Base-by-base conservation (phyloP, 129 eudicot species). In the Pulicaria dysenterica region DNA sequence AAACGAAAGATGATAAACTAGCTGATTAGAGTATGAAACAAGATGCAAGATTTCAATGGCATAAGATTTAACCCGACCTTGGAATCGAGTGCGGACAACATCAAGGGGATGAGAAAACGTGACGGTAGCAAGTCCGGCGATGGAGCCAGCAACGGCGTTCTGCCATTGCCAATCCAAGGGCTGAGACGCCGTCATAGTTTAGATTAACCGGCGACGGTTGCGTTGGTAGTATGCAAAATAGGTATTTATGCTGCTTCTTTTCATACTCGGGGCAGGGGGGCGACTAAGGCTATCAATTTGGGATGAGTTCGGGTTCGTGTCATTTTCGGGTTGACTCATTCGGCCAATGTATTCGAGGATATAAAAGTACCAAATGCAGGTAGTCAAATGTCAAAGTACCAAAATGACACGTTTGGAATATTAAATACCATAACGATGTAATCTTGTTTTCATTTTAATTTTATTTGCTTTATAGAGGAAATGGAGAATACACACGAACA, bases 61-160 rank as follows among this genome's bases (percentile, higher is more conserved):
- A 54, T 44, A 43, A 19, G 50, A 86, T 24, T 44, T 14, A 10
- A n/a, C n/a, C n/a, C 14, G 69, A 77, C 96, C 97, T 84, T 88
- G 97, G 78, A 95, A 95, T 70, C 99, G 81, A 12, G 99, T 91
- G 37, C 99, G 99, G 80, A 95, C 94, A 68, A 95, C 99, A 80
- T 91, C 99, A 49, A 94, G 97, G 17, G 99, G 99, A 58, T 95
- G 97, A 60, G 90, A 65, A 85, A 86, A 87, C 48, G 94, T 79
- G 72, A 86, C 97, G 67, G 99, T 88, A 39, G 97, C 99, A 55
- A 95, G 80, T 19, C 99, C 99, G 43, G 99, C 99, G 72, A 80
- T n/a, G 77, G 99, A 77, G 4, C 99, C 99, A 69, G 99, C 97
- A 66, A 67, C 67, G 83, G 96, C 97, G 81, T 86, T 91, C 82